phyloP scores from a whole-genome alignment of 2,329 filamentous ascomycete genomes.

The Helminthosporium solani region DNA sequence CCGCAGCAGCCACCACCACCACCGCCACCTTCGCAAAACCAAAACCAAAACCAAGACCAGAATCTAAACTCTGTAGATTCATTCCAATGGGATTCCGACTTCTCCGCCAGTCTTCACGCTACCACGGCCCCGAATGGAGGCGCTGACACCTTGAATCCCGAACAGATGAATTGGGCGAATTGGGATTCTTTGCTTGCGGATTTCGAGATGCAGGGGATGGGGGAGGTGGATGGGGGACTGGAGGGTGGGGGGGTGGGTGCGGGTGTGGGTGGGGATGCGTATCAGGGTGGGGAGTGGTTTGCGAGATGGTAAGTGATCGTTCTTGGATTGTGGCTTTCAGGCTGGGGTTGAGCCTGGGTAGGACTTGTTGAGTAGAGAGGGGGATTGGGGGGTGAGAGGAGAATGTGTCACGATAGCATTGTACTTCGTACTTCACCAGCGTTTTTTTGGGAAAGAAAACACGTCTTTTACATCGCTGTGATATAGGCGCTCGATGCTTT shows the following conservation, averaged over 20 bases:
- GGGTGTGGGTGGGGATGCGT: background rate
- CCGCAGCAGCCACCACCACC: background rate
- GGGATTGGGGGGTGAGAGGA: no score
- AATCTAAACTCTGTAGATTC: conserved; percentile 1
- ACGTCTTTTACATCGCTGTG: no score
- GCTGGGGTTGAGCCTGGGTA: no score
- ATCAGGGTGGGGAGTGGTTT: no score
- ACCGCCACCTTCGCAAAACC: background rate
- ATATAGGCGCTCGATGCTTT: no score
- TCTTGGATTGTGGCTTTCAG: no score
- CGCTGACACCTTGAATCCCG: conserved; percentile 12
- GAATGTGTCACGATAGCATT: no score
- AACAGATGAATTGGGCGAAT: conserved; percentile 29
- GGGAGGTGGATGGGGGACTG: background rate
- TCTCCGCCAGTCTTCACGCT: conserved; percentile 14
- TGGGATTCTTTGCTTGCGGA: conserved; percentile 33
- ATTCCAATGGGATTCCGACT: conserved; percentile 18
- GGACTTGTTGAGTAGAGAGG: no score
- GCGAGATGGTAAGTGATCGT: no score
- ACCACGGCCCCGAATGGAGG: conserved; percentile 2
- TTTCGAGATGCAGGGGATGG: conserved; percentile 14
- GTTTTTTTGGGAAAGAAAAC: no score
- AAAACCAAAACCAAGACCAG: no score
- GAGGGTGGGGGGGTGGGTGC: background rate
- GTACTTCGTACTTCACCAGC: no score